A percentile compares a stretch with the other conserved stretches of the same genome.
These are phyloP conservation scores for Malus hybrid DNA, from an alignment of 331 rosid species.

Conservation along the genomic window DNA sequence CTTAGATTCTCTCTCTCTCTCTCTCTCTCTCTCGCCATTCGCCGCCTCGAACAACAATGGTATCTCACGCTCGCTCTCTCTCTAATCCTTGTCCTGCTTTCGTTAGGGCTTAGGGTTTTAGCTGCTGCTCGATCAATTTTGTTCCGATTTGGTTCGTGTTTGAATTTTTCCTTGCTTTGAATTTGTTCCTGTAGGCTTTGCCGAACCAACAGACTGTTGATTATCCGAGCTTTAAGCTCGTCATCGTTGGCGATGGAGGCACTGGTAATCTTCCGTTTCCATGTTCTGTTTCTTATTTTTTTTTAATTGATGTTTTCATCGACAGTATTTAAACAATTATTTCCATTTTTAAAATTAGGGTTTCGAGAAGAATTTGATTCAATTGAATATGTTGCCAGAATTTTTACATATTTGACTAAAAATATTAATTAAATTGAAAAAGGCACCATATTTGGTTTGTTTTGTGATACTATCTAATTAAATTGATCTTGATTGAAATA, in stretches of 20 bases:
- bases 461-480: neutral
- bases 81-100: neutral
- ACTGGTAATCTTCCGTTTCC: slow-evolving; percentile 28
- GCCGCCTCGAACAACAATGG: slow-evolving; percentile 11
- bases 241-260: slow-evolving; percentile 71
- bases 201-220: slow-evolving; percentile 47
- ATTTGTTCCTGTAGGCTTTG: slow-evolving; percentile 32
- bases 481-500: neutral
- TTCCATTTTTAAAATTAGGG: neutral
- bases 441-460: neutral
- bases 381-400: neutral
- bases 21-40: neutral
- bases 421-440: neutral
- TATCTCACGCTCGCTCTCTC: neutral
- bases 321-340: neutral
- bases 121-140: neutral
- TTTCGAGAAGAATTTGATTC: neutral
- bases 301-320: neutral
- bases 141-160: no score
- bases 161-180: neutral
- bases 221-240: slow-evolving; percentile 65
- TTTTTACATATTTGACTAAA: neutral
- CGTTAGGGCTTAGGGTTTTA: slow-evolving; percentile 5
- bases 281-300: neutral
- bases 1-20: neutral